Evolutionary conservation across 2,329 filamentous ascomycete genomes (phyloP).

Genomic region (Zalaria sp.): DNA sequence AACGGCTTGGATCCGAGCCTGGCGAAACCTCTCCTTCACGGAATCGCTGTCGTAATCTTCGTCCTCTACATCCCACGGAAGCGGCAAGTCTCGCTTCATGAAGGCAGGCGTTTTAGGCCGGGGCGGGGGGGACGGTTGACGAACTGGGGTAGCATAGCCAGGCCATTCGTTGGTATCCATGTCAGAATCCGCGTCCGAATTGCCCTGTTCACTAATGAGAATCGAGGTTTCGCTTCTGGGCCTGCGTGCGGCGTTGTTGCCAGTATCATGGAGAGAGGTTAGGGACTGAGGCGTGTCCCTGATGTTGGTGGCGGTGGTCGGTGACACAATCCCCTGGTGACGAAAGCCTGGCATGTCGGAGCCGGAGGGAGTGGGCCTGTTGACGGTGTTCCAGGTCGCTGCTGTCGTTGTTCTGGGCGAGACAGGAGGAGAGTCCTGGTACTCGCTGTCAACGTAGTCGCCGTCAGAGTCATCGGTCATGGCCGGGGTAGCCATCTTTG

Average conservation of each 20-base stretch:
- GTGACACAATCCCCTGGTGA: neutral
- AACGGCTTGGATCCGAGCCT: no score
- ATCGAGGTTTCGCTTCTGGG: no score
- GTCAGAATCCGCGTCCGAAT: no score
- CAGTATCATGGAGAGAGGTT: no score
- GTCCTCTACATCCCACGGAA: constrained; percentile 1
- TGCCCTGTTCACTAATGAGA: no score
- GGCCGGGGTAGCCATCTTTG: no score
- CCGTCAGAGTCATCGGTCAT: no score
- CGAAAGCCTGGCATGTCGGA: constrained; percentile 1
- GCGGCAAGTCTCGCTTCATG: neutral
- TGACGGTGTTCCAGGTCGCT: constrained; percentile 14
- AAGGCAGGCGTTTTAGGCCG: neutral
- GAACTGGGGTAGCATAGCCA: neutral
- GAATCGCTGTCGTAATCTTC: constrained; percentile 1
- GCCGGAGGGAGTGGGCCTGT: constrained; percentile 5
- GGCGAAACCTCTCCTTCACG: neutral
- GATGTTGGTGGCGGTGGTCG: neutral
- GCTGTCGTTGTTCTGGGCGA: constrained; percentile 15
- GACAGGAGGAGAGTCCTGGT: constrained; percentile 10
- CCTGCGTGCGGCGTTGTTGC: no score
- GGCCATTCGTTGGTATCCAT: neutral
- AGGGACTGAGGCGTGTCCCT: no score
- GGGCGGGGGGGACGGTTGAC: no score
- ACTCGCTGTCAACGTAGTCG: no score